Base-by-base conservation (phyloP, 2,329 filamentous ascomycete genomes). In the Neonectria coccinea region DNA sequence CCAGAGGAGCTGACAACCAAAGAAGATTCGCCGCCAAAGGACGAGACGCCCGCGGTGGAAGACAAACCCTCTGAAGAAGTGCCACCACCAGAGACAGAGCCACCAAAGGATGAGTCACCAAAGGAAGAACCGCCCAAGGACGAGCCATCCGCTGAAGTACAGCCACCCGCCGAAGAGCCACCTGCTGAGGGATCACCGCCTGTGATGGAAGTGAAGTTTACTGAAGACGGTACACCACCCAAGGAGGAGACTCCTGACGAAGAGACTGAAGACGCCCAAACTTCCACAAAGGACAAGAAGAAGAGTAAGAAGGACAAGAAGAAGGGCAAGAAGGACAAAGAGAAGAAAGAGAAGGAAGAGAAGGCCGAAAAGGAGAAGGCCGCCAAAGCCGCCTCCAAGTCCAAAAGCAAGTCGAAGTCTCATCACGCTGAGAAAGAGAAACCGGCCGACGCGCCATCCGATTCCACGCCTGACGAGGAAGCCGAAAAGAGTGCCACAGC, bases 221-320 rank as follows among this genome's bases (percentile, higher is more conserved):
- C 51, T 20, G 22, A 58, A 25, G 70, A 59, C 20, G 64, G 56
- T 20, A 36, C 58, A 11, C 18, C 50, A 31, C 25, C 51, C 16
- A 60, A 63, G 50, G 53, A 62, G 25, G 59, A 62, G 29, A 11
- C 22, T 22, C 56, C 22, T 5, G 53, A 53, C 27, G 44, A 64
- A 51, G 48, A 50, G 16, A 64, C 36, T 12, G 62, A 71, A 12
- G 67, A 67, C 22, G 48, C 56, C 41, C 36, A 51, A 64, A 56
- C 41, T 51, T 16, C 56, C 8, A 14, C 48, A 33, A 58, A 50
- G n/a, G 18, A 18, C 16, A 74, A 73, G 58, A 72, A 55, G 12
- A 45, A 59, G n/a, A 72, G 70, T 10, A 45, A 59, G n/a, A 70
- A 70, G 70, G 57, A 64, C 14, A 62, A 64, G 27, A 56, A 64